Evolutionary conservation across 2,329 filamentous ascomycete species (phyloP), one percentile per base, ranked within the genome.

Genomic region (Colletotrichum horii): DNA sequence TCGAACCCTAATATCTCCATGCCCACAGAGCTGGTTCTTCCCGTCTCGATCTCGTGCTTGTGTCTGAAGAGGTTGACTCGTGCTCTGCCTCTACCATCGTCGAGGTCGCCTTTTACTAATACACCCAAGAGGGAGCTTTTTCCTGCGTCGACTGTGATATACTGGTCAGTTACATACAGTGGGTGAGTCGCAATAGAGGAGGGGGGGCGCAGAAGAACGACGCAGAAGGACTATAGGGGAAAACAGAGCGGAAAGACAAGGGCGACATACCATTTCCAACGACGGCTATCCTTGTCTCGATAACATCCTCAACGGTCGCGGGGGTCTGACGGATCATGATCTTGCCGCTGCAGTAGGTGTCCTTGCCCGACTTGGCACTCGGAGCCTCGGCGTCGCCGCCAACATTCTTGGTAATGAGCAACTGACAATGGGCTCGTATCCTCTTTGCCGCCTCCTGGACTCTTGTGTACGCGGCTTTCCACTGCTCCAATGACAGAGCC

Each of bases 1-100:
- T 98, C 96, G 80, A 98, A 99, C 3, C 97, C 97, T 94, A 98
- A 96, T 77, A 98, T 98, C 84, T 99, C 97, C 96, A 98, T 97
- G 56, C 97, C 96, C 1, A 99, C 97, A 0, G 96, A 98, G 82
- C 95, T 98, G 12, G 97, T 99, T 78, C 97, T 91, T 2, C 97
- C 97, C 62, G 95, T 97, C 85, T 99, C 97, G 55, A 98, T 94
- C 85, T 99, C 97, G 82, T 99, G 97, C 85, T 99, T 98, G 85
- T 99, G 97, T 19, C 97, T 92, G 86, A 99, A 99, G 15, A 99
- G 92, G 78, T 98, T 98, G 67, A 99, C 95, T 77, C 97, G 94
- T 61, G 97, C 96, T 84, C 95, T 96, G 15, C 97, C 97, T 82
- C 97, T 91, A 19, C 97, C 97, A 85, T 99, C 97, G 80, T 99